A percentile compares a stretch with the other conserved stretches of the same genome.
Evolutionary conservation across 2,329 filamentous ascomycete species (phyloP).

Genomic region (Aspergillus proliferans): DNA sequence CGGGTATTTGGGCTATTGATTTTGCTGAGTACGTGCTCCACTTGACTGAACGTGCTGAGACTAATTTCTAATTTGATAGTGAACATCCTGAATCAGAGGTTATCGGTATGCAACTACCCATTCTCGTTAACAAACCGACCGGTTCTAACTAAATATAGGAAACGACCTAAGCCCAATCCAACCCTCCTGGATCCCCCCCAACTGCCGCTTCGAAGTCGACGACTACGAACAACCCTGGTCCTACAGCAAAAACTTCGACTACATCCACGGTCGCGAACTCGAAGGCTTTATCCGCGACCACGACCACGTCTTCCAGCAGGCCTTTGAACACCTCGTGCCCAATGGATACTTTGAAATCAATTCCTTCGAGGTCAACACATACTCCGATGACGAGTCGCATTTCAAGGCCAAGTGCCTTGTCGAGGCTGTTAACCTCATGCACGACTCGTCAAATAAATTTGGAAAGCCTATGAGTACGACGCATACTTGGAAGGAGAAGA

Average conservation of each 20-base stretch:
- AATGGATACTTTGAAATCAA: conserved; percentile 36
- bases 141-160: conserved; percentile 12
- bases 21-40: conserved; percentile 26
- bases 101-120: conserved; percentile 15
- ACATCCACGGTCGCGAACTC: conserved; percentile 26
- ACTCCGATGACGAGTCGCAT: conserved; percentile 51
- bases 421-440: conserved; percentile 24
- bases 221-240: conserved; percentile 27
- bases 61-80: conserved; percentile 9
- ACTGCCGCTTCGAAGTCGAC: conserved; percentile 29
- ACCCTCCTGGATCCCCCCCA: conserved; percentile 28
- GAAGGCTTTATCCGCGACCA: conserved; percentile 25
- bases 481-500: conserved; percentile 33
- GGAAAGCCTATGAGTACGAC: conserved; percentile 29
- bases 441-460: conserved; percentile 21
- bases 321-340: conserved; percentile 19
- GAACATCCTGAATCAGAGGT: conserved; percentile 22
- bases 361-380: conserved; percentile 84
- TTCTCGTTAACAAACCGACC: background rate
- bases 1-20: conserved; percentile 34
- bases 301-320: conserved; percentile 20
- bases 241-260: conserved; percentile 24
- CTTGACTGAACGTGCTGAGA: background rate
- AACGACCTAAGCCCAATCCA: conserved; percentile 29
- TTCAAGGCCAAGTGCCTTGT: conserved; percentile 17